Evolutionary conservation across 2,329 filamentous ascomycete genomes (phyloP).

Genomic region (Colletotrichum liaoningense): DNA sequence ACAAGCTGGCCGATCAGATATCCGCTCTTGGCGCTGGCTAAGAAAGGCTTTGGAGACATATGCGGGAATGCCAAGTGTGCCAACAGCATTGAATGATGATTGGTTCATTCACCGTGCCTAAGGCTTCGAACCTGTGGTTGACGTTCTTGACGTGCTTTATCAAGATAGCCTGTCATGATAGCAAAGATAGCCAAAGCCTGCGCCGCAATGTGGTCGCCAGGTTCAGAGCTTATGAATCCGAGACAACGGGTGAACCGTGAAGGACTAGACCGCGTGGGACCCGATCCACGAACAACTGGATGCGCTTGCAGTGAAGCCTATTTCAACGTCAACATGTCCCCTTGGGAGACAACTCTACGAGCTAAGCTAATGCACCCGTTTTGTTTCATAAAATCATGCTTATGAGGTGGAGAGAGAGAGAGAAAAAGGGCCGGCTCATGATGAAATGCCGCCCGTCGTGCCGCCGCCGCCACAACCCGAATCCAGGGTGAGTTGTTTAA

Average conservation of each 20-base stretch:
- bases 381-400: neutral
- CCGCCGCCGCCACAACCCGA: neutral
- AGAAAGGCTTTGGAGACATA: neutral
- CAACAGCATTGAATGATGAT: neutral
- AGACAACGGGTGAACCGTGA: neutral
- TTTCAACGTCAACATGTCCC: slow-evolving; percentile 20
- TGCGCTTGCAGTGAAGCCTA: slow-evolving; percentile 16
- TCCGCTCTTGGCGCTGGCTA: neutral
- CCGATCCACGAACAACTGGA: neutral
- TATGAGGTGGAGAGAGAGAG: neutral
- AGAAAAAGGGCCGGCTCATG: neutral
- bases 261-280: neutral
- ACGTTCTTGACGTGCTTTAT: neutral
- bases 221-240: neutral
- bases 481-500: neutral
- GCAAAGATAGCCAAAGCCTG: slow-evolving; percentile 21
- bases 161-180: slow-evolving; percentile 17
- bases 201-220: neutral
- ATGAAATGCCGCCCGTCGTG: neutral
- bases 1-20: neutral
- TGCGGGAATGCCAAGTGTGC: slow-evolving; percentile 3
- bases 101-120: neutral
- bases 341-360: too few species aligned
- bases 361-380: neutral
- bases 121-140: neutral